Conservation (phyloP, 2,329 filamentous ascomycete species). For the Setomelanomma holmii region DNA sequence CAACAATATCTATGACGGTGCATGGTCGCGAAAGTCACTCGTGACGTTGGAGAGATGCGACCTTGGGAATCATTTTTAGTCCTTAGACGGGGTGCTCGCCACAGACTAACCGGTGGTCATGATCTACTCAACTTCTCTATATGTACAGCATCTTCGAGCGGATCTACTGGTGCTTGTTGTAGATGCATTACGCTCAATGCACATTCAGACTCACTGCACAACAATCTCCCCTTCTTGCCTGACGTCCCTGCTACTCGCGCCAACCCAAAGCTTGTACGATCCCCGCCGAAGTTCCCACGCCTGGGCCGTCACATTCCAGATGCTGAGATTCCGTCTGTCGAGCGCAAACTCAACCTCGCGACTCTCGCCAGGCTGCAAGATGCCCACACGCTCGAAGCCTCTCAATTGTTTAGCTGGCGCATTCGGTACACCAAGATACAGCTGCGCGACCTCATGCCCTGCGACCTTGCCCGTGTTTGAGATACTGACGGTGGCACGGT, state of each 20-base stretch:
- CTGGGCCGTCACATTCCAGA: slow-evolving; percentile 78
- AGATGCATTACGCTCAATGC: no score
- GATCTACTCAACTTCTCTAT: no score
- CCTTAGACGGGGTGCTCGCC: no score
- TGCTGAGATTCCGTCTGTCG: slow-evolving; percentile 80
- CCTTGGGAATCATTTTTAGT: no score
- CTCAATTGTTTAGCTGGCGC: slow-evolving; percentile 72
- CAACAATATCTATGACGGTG: no score
- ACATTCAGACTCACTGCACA: slow-evolving; percentile 5
- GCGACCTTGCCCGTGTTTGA: slow-evolving; percentile 71
- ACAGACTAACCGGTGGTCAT: no score
- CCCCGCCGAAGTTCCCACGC: slow-evolving; percentile 70
- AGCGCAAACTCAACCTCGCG: slow-evolving; percentile 70
- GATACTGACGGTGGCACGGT: slow-evolving; percentile 69
- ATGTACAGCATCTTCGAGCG: no score
- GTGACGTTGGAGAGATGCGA: no score
- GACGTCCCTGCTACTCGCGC: slow-evolving; percentile 46
- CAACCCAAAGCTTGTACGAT: slow-evolving; percentile 39
- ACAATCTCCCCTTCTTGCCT: slow-evolving; percentile 27
- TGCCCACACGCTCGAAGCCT: slow-evolving; percentile 76
- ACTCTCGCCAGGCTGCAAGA: slow-evolving; percentile 70
- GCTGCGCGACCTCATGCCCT: slow-evolving; percentile 75
- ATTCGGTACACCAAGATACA: slow-evolving; percentile 69
- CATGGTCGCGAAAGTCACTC: no score
- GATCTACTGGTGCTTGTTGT: no score